Base-by-base conservation (phyloP, 306 rosid species). In the Arachis hypogaea region DNA sequence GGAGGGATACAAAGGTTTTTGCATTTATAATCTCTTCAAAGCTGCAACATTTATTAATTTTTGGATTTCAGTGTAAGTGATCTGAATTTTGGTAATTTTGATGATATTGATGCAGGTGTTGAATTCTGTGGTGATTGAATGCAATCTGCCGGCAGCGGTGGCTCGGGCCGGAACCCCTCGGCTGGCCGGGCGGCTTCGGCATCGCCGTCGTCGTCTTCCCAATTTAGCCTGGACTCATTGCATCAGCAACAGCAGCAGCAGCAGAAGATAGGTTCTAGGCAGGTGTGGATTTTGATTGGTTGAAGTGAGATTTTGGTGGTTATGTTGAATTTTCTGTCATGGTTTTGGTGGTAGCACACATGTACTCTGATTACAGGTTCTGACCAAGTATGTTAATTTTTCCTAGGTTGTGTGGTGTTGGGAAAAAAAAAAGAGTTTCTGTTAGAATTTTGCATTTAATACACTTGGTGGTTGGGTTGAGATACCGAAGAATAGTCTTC, bases 141-240 rank as follows among this genome's bases (percentile, higher is more conserved):
- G 98, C 98, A 91, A 72, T 86, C 97, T 65, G 89, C 85, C 66
- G 96, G 92, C 38, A 88, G 84, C 43, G 85, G 77, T 16, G 87
- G 92, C 56, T 88, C 92, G 71, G 60, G 96, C 82, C 91, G 98
- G 90, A 92, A 87, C 60, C 85, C 88, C 85, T 87, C 14, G 55
- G 55, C 16, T 0, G 98, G 96, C 36, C 79, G 93, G 85, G 86
- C 93, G 38, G 74, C 86, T 4, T 88, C 96, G 40, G 94, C 92
- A 0, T 91, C 98, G 28, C 96, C 96, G 55, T 78, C 98, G 7
- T 89, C 98, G 4, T 88, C 96, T 1, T 93, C 98, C 4, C 97
- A 88, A 63, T 79, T 89, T 85, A 97, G 93, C 22, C 72, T 91
- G 59, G 94, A 92, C 77, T 70, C 89, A 42, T 81, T 89, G 74